Evolutionary conservation across 2,329 filamentous ascomycete genomes (phyloP).

Genomic region (Xylariaceae sp.): DNA sequence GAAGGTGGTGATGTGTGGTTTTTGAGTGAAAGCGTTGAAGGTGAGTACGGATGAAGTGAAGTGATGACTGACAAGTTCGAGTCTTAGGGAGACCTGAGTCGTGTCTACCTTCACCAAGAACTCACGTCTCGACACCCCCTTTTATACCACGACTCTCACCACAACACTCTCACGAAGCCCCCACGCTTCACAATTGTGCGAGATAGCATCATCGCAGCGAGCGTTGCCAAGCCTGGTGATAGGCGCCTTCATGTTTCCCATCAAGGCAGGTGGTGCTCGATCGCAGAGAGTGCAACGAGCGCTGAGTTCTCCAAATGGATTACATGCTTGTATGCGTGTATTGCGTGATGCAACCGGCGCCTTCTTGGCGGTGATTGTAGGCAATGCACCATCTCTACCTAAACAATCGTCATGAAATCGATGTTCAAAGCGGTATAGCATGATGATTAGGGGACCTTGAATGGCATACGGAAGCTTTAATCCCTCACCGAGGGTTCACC

Average conservation of each 20-base stretch:
- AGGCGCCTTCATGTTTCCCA: slow-evolving; percentile 12
- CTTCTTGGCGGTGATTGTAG: slow-evolving; percentile 12
- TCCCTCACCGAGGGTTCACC: too few relatives aligned
- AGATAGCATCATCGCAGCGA: slow-evolving; percentile 17
- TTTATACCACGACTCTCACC: background rate
- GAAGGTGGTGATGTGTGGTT: background rate
- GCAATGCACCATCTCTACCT: background rate
- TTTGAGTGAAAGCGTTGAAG: background rate
- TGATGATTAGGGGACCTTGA: too few relatives aligned
- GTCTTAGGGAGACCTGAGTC: background rate
- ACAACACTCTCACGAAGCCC: background rate
- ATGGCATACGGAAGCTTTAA: too few relatives aligned
- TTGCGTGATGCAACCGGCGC: slow-evolving; percentile 16
- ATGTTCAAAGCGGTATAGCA: too few relatives aligned
- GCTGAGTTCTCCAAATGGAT: slow-evolving; percentile 1
- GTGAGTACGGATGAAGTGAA: background rate
- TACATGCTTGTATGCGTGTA: slow-evolving; percentile 13
- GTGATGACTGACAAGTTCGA: background rate
- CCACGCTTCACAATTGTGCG: slow-evolving; percentile 9
- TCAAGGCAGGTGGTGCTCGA: slow-evolving; percentile 18
- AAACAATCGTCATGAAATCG: background rate
- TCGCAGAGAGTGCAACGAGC: background rate
- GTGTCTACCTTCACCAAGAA: background rate
- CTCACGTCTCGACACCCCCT: slow-evolving; percentile 1
- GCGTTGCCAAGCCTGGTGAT: slow-evolving; percentile 8